Base-by-base conservation (phyloP, 352 stramenopile genomes). In the Phytophthora cryptogea region DNA sequence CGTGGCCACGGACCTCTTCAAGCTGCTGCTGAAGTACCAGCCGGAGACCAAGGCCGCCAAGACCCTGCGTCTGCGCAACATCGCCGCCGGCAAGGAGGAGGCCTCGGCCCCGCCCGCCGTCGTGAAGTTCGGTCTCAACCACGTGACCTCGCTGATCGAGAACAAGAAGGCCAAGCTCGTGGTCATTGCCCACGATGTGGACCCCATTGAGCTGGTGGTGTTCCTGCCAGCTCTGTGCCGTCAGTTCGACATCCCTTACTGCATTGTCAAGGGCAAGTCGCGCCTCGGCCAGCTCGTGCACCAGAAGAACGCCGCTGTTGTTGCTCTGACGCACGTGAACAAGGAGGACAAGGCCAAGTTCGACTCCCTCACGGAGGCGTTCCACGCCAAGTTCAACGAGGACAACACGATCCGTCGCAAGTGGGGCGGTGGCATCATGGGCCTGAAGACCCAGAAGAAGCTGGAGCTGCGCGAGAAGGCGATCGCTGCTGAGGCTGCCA, bases 401-500 rank as follows among this genome's bases (percentile, higher is more conserved):
- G 97, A 98, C 71, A 67, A 78, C 23, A 76, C 83, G 1, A 55
- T 83, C 16, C 75, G 96, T 71, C 88, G 96, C 63, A 99, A 99
- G 83, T 99, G 97, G 97, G 97, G 97, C 74, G 98, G 97, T 72
- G 97, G 97, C 75, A 98, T 99, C 78, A 99, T 99, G 97, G 98
- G 98, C 77, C 87, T 99, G 59, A 99, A 99, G 96, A 99, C 98
- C 54, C 96, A 99, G 83, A 97, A 97, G 78, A 99, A 99, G 89
- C 86, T 99, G 48, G 95, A 99, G 66, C 97, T 99, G 80, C 93
- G 97, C 59, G 96, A 96, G 65, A 99, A 98, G 87, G 96, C 92
- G 58, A 72, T 99, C 66, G 97, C 95, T 32, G 89, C 86, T n/a
- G 98, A 99, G 79, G 88, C 96, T 72, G 96, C 97, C 65, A 99